Evolutionary conservation across 1,139 yeast genomes (phyloP).

Genomic region (Kurtzmaniella quercitrusa): DNA sequence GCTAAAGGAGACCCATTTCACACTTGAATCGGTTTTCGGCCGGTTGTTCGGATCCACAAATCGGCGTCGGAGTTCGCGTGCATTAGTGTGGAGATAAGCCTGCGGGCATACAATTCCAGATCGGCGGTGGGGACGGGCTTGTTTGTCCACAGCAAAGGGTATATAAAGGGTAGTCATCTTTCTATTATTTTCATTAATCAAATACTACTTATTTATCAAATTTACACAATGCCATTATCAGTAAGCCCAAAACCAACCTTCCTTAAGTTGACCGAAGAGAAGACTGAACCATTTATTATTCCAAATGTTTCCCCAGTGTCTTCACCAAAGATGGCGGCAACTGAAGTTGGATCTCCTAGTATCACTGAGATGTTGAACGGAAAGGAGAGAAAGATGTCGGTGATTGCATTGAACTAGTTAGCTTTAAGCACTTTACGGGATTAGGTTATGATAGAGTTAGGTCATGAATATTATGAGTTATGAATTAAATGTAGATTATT

Average conservation of each 20-base stretch:
- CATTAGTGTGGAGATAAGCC: not conserved
- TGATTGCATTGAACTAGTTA: conserved; percentile 22
- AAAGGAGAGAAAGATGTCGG: conserved; percentile 22
- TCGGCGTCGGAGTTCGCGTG: not conserved
- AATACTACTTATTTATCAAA: not conserved
- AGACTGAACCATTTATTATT: conserved; percentile 59
- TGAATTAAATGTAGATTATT: not conserved
- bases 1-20: not conserved
- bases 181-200: not conserved
- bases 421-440: not conserved
- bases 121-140: not conserved
- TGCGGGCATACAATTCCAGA: not conserved
- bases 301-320: conserved; percentile 61
- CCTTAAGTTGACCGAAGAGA: conserved; percentile 53
- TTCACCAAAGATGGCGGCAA: conserved; percentile 27
- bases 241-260: conserved; percentile 19
- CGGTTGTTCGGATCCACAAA: not conserved
- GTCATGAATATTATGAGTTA: not conserved
- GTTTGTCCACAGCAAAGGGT: not conserved
- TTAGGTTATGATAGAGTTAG: not conserved
- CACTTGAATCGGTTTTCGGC: not conserved
- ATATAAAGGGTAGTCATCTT: not conserved
- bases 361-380: conserved; percentile 10
- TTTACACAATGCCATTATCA: not conserved
- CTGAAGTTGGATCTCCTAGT: not conserved